A percentile compares a stretch with the other conserved stretches of the same genome.
These are phyloP conservation scores for Chalciporus piperatus DNA, from an alignment of 768 basidiomycete species.

Conservation along the genomic window DNA sequence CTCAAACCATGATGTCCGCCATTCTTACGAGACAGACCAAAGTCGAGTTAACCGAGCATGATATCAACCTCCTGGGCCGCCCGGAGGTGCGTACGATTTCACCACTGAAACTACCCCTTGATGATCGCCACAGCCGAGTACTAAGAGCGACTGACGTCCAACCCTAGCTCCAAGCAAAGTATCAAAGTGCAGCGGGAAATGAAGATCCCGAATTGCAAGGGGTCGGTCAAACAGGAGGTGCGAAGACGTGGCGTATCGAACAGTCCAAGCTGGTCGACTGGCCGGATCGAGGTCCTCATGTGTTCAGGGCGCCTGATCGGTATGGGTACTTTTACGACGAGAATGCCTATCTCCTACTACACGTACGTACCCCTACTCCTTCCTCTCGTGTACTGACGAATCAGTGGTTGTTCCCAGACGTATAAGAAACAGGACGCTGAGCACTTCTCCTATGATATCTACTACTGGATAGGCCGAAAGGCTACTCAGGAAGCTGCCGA, in stretches of 20 bases:
- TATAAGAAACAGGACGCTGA: conserved; percentile 49
- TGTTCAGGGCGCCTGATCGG: conserved; percentile 32
- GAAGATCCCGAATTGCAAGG: conserved; percentile 49
- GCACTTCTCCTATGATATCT: conserved; percentile 52
- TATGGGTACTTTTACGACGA: conserved; percentile 60
- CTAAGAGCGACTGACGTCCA: neutral
- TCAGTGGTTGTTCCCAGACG: conserved; percentile 38
- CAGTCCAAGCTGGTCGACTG: conserved; percentile 45
- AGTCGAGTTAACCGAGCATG: conserved; percentile 58
- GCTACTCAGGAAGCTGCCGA: conserved; percentile 61
- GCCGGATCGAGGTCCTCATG: conserved; percentile 8
- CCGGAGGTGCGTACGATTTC: conserved; percentile 48
- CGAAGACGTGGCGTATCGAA: conserved; percentile 59
- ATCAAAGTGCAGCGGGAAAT: conserved; percentile 45
- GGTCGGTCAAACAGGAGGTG: conserved; percentile 38
- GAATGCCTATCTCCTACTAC: no score
- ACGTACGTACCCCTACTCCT: conserved; percentile 38
- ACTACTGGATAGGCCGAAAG: conserved; percentile 63
- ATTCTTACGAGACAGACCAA: conserved; percentile 7
- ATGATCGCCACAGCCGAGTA: neutral
- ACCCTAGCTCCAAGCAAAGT: conserved; percentile 43
- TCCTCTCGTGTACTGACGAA: neutral
- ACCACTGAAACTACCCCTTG: neutral
- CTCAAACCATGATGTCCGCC: conserved; percentile 5
- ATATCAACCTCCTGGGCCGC: conserved; percentile 55